Evolutionary conservation across 306 rosid species (phyloP).

Genomic region (Gillenia trifoliata): DNA sequence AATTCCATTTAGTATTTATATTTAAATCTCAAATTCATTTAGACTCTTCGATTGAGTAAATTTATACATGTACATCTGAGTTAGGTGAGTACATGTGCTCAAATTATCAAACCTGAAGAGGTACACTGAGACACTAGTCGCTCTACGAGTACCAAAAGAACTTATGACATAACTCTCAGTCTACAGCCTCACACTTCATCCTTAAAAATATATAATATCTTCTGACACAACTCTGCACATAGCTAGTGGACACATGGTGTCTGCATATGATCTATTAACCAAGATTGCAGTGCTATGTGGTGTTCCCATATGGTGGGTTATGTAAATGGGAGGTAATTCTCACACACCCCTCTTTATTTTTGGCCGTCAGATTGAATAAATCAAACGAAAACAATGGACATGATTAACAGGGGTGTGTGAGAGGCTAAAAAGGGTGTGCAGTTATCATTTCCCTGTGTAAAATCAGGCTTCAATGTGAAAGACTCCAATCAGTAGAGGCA

Average conservation of each 20-base stretch:
- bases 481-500: neutral
- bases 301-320: neutral
- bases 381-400: no score
- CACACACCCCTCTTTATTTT: no score
- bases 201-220: no score
- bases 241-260: neutral
- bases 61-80: neutral
- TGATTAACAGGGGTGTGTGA: no score
- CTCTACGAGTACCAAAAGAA: constrained; percentile 1
- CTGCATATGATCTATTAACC: neutral
- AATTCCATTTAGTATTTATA: neutral
- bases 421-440: no score
- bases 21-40: neutral
- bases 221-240: neutral
- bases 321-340: no score
- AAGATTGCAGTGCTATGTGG: no score
- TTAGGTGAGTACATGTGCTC: neutral
- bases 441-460: no score
- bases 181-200: neutral
- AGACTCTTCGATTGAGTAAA: neutral
- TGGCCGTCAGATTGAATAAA: no score
- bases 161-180: neutral
- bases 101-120: neutral
- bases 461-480: neutral
- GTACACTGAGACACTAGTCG: neutral